A percentile compares a stretch with the other conserved stretches of the same genome.
phyloP scores from a whole-genome alignment of 441 rosid species.

The Rhodomyrtus psidioides region DNA sequence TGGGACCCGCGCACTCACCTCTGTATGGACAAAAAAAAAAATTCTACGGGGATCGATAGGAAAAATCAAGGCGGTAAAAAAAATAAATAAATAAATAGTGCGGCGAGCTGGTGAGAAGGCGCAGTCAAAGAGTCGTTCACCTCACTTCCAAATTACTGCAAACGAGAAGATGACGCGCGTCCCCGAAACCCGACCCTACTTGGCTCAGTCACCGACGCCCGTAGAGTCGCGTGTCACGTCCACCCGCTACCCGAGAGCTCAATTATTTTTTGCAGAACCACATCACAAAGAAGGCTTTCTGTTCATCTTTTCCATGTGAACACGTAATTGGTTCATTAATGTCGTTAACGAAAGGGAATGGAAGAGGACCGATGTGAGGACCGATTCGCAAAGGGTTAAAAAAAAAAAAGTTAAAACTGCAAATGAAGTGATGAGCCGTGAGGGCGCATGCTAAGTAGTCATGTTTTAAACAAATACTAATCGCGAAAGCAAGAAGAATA shows the following conservation, averaged over 20 bases:
- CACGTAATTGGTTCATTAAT: background rate
- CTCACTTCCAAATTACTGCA: background rate
- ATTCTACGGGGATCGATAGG: background rate
- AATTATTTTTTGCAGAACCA: background rate
- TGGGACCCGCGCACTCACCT: background rate
- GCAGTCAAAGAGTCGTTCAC: background rate
- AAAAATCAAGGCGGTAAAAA: background rate
- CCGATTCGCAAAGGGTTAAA: too few species aligned
- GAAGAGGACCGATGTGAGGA: background rate
- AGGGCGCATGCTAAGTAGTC: background rate
- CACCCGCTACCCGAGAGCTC: background rate
- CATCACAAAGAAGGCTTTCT: background rate
- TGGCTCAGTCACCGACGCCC: constrained; percentile 1
- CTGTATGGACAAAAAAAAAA: background rate
- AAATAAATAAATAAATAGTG: too few species aligned
- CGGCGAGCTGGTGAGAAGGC: background rate
- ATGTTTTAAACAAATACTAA: background rate
- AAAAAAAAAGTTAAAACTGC: background rate
- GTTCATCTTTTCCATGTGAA: background rate
- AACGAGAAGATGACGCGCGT: background rate
- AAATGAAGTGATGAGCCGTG: background rate
- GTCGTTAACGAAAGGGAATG: background rate
- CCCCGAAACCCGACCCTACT: background rate
- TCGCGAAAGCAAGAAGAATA: background rate
- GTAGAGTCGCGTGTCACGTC: background rate